These are phyloP conservation scores for Tranzscheliella williamsii DNA, from an alignment of 1,284 basidiomycete genomes.

Conservation along the genomic window DNA sequence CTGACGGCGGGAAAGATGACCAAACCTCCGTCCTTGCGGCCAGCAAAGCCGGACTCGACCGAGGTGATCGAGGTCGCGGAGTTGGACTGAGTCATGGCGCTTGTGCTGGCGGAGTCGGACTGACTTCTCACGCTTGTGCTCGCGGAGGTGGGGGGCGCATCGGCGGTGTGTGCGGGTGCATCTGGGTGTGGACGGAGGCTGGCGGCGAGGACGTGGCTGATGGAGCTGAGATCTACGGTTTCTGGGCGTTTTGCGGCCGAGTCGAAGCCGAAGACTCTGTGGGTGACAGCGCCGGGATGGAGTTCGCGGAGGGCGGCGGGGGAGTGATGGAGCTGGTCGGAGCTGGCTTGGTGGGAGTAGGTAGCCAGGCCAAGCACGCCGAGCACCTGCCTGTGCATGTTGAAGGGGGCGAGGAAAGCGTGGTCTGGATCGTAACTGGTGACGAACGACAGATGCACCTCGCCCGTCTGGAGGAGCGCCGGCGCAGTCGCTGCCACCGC, in stretches of 20 bases:
- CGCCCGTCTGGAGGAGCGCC: constrained; percentile 45
- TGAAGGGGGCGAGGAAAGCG: constrained; percentile 56
- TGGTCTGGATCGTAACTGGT: constrained; percentile 56
- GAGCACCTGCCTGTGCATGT: constrained; percentile 53
- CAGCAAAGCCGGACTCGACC: constrained; percentile 36
- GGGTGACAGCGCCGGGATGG: constrained; percentile 53
- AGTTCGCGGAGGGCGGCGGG: constrained; percentile 41
- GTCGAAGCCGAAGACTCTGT: constrained; percentile 57
- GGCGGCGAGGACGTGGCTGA: constrained; percentile 28
- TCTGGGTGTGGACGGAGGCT: constrained; percentile 9
- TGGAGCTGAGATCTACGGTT: constrained; percentile 41
- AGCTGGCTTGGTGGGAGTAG: constrained; percentile 12
- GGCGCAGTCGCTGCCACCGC: constrained; percentile 9
- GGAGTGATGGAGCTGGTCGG: constrained; percentile 29
- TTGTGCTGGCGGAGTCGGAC: neutral
- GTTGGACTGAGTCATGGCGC: neutral
- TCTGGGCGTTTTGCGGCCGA: constrained; percentile 37
- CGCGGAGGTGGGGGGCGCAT: neutral
- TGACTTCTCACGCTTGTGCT: neutral
- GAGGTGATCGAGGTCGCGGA: neutral
- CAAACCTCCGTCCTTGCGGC: constrained; percentile 41
- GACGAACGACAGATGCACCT: constrained; percentile 55
- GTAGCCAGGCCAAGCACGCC: constrained; percentile 52
- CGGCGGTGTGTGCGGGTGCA: too few relatives aligned
- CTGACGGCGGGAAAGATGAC: constrained; percentile 57